Conservation (phyloP, 2,329 filamentous ascomycete species). For the Trichoderma lentiforme region DNA sequence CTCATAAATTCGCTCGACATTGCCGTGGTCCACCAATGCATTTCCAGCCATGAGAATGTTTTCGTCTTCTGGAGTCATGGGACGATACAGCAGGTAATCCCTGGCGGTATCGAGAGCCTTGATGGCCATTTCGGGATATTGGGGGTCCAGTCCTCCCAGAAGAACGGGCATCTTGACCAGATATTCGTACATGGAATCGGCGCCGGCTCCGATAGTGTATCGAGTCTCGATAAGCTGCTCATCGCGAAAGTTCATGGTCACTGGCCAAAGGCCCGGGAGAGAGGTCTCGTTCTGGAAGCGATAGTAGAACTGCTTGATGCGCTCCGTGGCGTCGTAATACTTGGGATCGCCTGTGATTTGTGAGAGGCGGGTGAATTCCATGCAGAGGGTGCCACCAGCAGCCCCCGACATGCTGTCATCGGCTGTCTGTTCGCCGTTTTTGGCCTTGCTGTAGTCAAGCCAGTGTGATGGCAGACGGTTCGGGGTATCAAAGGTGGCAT, state of each 20-base stretch:
- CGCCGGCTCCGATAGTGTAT: conserved; percentile 45
- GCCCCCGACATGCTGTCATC: conserved; percentile 40
- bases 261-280: conserved; percentile 71
- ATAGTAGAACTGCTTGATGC: conserved; percentile 67
- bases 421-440: conserved; percentile 36
- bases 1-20: conserved; percentile 32
- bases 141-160: conserved; percentile 60
- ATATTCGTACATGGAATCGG: conserved; percentile 57
- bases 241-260: conserved; percentile 58
- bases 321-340: conserved; percentile 72
- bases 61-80: conserved; percentile 57
- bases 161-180: conserved; percentile 58
- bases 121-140: conserved; percentile 65
- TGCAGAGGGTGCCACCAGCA: conserved; percentile 60
- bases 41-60: conserved; percentile 59
- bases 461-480: conserved; percentile 49
- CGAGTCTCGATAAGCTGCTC: conserved; percentile 40
- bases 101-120: conserved; percentile 59
- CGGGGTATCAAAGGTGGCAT: conserved; percentile 52
- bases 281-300: conserved; percentile 62
- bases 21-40: conserved; percentile 29
- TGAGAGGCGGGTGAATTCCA: conserved; percentile 73
- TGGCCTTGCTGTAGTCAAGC: conserved; percentile 43
- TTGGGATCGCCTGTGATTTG: conserved; percentile 70
- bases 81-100: conserved; percentile 63